Percentiles rank a stretch among this genome's conserved stretches.
Conservation (phyloP, 768 basidiomycete genomes). For the Dacryopinax primogenitus region DNA sequence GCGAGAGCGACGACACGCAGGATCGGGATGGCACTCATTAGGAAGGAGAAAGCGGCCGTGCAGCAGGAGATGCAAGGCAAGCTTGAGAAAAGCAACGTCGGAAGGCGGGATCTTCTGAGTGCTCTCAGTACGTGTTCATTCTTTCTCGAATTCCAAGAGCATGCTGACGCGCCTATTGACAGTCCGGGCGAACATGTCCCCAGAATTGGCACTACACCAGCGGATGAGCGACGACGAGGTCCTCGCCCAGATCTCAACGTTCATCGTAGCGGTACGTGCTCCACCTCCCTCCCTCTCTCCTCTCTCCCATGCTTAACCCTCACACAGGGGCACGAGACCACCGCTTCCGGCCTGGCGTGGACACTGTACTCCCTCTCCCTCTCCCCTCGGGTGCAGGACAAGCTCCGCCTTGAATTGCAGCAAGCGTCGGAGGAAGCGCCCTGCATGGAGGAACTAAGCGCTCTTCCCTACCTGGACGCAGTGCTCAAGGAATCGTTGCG, state of each 20-base stretch:
- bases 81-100: slow-evolving; percentile 39
- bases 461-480: slow-evolving; percentile 61
- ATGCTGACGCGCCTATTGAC: not conserved
- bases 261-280: slow-evolving; percentile 53
- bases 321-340: slow-evolving; percentile 60
- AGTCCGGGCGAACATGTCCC: slow-evolving; percentile 77
- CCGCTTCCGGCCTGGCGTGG: slow-evolving; percentile 75
- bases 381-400: slow-evolving; percentile 51
- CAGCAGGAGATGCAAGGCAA: slow-evolving; percentile 24
- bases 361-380: slow-evolving; percentile 60
- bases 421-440: slow-evolving; percentile 27
- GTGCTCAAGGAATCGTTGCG: slow-evolving; percentile 64
- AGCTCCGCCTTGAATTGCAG: slow-evolving; percentile 52
- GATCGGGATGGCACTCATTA: slow-evolving; percentile 47
- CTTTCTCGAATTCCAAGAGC: not conserved
- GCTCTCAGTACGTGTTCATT: slow-evolving; percentile 46
- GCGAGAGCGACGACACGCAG: slow-evolving; percentile 38
- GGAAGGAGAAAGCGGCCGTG: slow-evolving; percentile 66
- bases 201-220: slow-evolving; percentile 37
- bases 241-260: slow-evolving; percentile 72
- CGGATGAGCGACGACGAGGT: slow-evolving; percentile 81
- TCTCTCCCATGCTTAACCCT: not conserved
- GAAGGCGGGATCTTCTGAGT: slow-evolving; percentile 58
- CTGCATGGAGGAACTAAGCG: slow-evolving; percentile 41
- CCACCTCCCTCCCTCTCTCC: not conserved